Conservation (phyloP, 192 early-diverging fungal species). For the Coemansia sp. region DNA sequence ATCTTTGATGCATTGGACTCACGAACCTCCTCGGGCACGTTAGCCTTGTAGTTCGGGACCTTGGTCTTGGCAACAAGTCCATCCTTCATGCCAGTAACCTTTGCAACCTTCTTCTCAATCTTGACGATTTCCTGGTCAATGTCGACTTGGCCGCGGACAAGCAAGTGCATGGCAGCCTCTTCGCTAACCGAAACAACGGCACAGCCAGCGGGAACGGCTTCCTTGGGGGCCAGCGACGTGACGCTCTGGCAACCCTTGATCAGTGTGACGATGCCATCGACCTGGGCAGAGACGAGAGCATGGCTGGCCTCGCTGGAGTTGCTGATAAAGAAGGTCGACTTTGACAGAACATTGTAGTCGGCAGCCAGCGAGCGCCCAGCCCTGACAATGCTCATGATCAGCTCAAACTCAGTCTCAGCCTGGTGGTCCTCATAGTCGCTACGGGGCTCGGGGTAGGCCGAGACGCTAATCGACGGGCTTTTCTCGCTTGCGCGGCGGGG, state of each 20-base stretch:
- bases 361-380: slow-evolving; percentile 74
- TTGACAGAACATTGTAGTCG: slow-evolving; percentile 67
- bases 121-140: slow-evolving; percentile 82
- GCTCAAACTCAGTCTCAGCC: slow-evolving; percentile 78
- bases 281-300: slow-evolving; percentile 59
- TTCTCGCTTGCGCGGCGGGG: slow-evolving; percentile 67
- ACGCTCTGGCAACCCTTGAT: slow-evolving; percentile 72
- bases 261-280: slow-evolving; percentile 65
- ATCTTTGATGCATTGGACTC: slow-evolving; percentile 71
- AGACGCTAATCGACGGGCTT: slow-evolving; percentile 67
- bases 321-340: slow-evolving; percentile 61
- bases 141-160: slow-evolving; percentile 78
- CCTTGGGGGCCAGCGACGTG: slow-evolving; percentile 55
- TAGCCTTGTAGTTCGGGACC: slow-evolving; percentile 66
- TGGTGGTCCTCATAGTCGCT: slow-evolving; percentile 58
- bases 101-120: slow-evolving; percentile 71
- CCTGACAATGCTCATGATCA: slow-evolving; percentile 72
- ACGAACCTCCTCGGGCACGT: slow-evolving; percentile 70
- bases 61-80: slow-evolving; percentile 62
- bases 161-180: slow-evolving; percentile 68
- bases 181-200: slow-evolving; percentile 69
- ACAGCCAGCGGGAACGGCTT: slow-evolving; percentile 74
- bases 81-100: slow-evolving; percentile 61
- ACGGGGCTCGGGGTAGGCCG: slow-evolving; percentile 49
- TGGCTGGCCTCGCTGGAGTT: slow-evolving; percentile 44